phyloP scores from a whole-genome alignment of 139 green algal genomes.

The Chlamydomonas applanata region DNA sequence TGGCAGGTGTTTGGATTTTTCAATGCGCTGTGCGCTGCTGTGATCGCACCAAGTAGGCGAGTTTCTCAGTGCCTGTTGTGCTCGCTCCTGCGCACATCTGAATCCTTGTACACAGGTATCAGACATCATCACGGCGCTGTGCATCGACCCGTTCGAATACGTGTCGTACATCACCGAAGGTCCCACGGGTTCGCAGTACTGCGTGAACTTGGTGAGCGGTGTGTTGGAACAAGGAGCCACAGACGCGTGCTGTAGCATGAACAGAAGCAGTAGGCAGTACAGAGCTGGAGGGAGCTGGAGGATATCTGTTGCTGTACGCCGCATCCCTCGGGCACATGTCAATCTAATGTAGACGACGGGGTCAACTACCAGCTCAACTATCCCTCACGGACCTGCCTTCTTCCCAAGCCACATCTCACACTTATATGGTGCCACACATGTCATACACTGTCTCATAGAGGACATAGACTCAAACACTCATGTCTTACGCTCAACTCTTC shows the following conservation, averaged over 20 bases:
- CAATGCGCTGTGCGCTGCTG: too few species aligned
- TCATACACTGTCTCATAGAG: not conserved
- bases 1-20: too few species aligned
- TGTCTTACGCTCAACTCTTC: constrained; percentile 4
- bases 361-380: too few species aligned
- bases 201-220: constrained; percentile 11
- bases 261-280: not conserved
- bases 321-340: too few species aligned
- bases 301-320: too few species aligned
- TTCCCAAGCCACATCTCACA: too few species aligned
- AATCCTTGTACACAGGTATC: constrained; percentile 1
- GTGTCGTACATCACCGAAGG: constrained; percentile 6
- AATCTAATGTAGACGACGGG: too few species aligned
- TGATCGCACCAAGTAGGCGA: too few species aligned
- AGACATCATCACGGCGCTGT: not conserved
- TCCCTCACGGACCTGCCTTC: too few species aligned
- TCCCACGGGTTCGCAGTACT: constrained; percentile 1
- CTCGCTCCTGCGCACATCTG: too few species aligned
- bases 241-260: not conserved
- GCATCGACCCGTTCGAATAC: constrained; percentile 7
- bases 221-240: not conserved
- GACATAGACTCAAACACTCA: constrained; percentile 7
- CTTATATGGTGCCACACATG: not conserved
- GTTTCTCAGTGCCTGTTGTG: too few species aligned
- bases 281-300: not conserved